Conservation (phyloP, 768 basidiomycete species). For the Russula foetens region DNA sequence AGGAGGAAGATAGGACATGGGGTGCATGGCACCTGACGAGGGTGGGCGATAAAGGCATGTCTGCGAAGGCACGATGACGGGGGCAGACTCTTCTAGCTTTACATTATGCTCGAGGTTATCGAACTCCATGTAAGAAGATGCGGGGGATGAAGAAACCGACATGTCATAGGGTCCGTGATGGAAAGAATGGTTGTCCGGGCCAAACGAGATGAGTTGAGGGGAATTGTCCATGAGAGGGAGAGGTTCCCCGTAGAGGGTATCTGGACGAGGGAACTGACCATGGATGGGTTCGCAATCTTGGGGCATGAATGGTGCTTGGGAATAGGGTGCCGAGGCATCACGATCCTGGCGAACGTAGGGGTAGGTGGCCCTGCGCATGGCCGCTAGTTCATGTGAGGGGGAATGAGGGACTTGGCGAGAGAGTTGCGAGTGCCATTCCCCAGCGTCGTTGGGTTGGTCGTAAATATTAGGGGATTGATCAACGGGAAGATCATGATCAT, state of each 20-base stretch:
- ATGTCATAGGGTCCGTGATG: conserved; percentile 28
- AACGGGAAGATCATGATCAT: conserved; percentile 47
- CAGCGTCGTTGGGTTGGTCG: conserved; percentile 22
- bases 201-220: conserved; percentile 33
- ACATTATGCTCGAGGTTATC: conserved; percentile 40
- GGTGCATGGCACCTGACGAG: conserved; percentile 26
- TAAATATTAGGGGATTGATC: conserved; percentile 22
- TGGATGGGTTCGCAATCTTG: conserved; percentile 33
- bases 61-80: conserved; percentile 60
- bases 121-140: conserved; percentile 40
- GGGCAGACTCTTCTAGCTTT: conserved; percentile 58
- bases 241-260: conserved; percentile 35
- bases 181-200: conserved; percentile 26
- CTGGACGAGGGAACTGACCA: conserved; percentile 28
- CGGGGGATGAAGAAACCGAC: conserved; percentile 32
- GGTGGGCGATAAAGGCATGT: conserved; percentile 39
- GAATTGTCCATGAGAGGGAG: conserved; percentile 30
- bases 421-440: conserved; percentile 20
- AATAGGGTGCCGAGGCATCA: conserved; percentile 35
- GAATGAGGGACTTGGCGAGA: conserved; percentile 23
- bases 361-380: conserved; percentile 59
- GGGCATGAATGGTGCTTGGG: conserved; percentile 37
- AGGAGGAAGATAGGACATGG: conserved; percentile 31
- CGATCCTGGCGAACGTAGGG: conserved; percentile 72
- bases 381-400: conserved; percentile 37